A percentile compares a stretch with the other conserved stretches of the same genome.
Evolutionary conservation across 2,329 filamentous ascomycete genomes (phyloP).

Genomic region (Neopestalotiopsis sp.): DNA sequence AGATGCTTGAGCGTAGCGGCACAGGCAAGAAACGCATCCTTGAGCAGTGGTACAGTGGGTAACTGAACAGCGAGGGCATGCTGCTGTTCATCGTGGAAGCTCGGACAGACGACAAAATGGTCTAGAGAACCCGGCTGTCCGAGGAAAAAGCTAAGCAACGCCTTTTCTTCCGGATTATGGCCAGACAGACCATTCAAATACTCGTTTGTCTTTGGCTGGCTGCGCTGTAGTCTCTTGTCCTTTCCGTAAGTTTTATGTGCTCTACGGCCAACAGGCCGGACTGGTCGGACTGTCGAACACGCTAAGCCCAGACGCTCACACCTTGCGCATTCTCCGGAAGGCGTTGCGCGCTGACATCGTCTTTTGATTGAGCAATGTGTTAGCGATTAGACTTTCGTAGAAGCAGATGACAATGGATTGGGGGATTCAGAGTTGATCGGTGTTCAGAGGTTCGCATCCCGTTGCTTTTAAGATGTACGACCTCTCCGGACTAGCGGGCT

Average conservation of each 20-base stretch:
- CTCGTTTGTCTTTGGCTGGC: background rate
- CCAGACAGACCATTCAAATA: constrained; percentile 14
- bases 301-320: constrained; percentile 26
- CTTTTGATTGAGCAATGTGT: background rate
- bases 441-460: no score
- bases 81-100: constrained; percentile 29
- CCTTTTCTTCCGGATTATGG: constrained; percentile 27
- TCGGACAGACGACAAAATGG: constrained; percentile 27
- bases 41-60: constrained; percentile 27
- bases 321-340: constrained; percentile 22
- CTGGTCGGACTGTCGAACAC: constrained; percentile 28
- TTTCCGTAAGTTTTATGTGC: constrained; percentile 16
- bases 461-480: background rate
- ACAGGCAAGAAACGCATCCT: constrained; percentile 34
- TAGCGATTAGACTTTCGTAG: background rate
- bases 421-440: accelerated
- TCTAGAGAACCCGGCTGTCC: constrained; percentile 28
- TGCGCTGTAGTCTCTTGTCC: background rate
- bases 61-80: constrained; percentile 25
- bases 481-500: background rate
- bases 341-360: constrained; percentile 24
- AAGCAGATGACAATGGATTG: no score
- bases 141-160: constrained; percentile 30
- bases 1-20: constrained; percentile 28
- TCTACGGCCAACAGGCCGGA: constrained; percentile 25